A percentile compares a stretch with the other conserved stretches of the same genome.
These are phyloP conservation scores for Malus hybrid DNA, from an alignment of 331 rosid genomes.

Conservation along the genomic window DNA sequence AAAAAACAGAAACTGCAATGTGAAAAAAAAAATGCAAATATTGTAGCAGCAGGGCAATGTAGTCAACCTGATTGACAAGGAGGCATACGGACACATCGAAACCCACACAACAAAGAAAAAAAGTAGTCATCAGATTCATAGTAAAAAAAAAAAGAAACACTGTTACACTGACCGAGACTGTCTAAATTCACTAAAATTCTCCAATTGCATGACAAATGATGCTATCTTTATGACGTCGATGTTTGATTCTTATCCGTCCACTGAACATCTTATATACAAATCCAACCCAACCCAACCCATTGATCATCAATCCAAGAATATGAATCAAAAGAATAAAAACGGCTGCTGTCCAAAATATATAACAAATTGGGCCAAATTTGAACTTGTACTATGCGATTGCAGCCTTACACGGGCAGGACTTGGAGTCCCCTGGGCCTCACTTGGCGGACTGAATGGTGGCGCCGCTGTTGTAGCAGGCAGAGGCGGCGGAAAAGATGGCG, in stretches of 20 bases:
- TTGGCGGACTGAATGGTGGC: conserved; percentile 44
- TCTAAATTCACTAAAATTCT: not conserved
- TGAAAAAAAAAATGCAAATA: no score
- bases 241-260: no score
- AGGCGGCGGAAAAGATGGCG: not conserved
- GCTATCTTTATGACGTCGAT: no score
- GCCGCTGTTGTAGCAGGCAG: conserved; percentile 29
- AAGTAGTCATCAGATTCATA: not conserved
- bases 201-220: not conserved
- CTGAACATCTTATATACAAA: not conserved
- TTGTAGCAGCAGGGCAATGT: not conserved
- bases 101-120: not conserved
- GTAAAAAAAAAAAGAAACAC: not conserved
- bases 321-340: not conserved
- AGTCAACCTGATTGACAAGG: not conserved
- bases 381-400: conserved; percentile 11
- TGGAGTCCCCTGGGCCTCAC: conserved; percentile 30
- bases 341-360: not conserved
- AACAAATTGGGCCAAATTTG: conserved; percentile 5
- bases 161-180: not conserved
- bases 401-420: conserved; percentile 49
- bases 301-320: conserved; percentile 11
- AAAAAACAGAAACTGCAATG: no score
- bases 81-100: not conserved
- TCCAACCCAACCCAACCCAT: not conserved